Percentiles rank a stretch among this genome's conserved stretches.
Evolutionary conservation across 805 yeast genomes (phyloP).

Genomic region (Alloascoidea africana): DNA sequence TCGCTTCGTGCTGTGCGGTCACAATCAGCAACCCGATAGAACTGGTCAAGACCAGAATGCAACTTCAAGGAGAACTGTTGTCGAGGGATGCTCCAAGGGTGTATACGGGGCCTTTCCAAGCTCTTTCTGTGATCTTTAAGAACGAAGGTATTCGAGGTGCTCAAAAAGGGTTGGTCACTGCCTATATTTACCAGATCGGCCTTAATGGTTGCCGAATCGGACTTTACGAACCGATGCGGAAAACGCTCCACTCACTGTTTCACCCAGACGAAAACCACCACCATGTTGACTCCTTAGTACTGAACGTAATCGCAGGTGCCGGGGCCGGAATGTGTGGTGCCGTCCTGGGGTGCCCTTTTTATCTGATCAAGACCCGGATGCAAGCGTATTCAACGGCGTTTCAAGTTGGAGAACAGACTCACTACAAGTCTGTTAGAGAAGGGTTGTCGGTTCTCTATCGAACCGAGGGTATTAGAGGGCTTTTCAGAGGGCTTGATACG

Average conservation of each 20-base stretch:
- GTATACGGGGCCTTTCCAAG: conserved; percentile 80
- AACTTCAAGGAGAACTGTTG: conserved; percentile 83
- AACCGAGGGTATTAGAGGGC: conserved; percentile 62
- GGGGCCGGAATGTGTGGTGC: conserved; percentile 85
- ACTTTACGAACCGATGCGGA: conserved; percentile 78
- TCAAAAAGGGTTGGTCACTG: conserved; percentile 82
- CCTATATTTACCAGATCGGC: conserved; percentile 81
- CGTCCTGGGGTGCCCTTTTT: conserved; percentile 78
- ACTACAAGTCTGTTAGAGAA: conserved; percentile 52
- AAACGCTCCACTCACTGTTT: conserved; percentile 34
- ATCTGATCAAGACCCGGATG: conserved; percentile 89
- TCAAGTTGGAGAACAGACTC: conserved; percentile 84
- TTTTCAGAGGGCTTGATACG: conserved; percentile 87
- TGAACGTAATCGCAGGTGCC: conserved; percentile 73
- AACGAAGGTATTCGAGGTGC: conserved; percentile 80
- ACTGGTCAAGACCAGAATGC: conserved; percentile 89
- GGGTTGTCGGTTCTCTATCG: conserved; percentile 51
- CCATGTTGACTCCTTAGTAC: conserved; percentile 21
- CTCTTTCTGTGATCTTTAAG: conserved; percentile 50
- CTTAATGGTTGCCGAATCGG: conserved; percentile 93
- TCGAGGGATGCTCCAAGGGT: conserved; percentile 30
- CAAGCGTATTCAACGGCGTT: conserved; percentile 65
- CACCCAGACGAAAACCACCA: conserved; percentile 43
- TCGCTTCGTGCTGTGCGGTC: conserved; percentile 97
- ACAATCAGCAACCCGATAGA: conserved; percentile 95